A percentile compares a stretch with the other conserved stretches of the same genome.
Conservation (phyloP, 495 filamentous ascomycete species). For the Hypomontagnella submonticulosa region DNA sequence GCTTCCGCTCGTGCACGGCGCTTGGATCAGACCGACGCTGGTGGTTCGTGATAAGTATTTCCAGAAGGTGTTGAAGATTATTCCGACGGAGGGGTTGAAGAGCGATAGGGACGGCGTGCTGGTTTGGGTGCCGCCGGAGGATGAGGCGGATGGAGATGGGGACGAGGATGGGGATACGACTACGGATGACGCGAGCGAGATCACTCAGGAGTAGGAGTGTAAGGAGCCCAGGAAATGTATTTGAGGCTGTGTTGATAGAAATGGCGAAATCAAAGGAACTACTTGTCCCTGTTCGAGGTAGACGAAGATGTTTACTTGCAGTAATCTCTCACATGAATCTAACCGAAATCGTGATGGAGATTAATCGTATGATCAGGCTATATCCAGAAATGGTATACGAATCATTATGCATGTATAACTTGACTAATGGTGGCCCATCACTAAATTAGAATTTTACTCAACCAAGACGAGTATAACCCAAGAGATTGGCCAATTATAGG, state of each 20-base stretch:
- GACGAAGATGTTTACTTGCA: not conserved
- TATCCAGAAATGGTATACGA: too few species aligned
- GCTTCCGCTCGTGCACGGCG: constrained; percentile 66
- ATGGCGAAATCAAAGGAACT: not conserved
- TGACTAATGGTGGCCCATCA: too few species aligned
- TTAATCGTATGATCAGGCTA: too few species aligned
- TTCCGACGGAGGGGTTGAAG: constrained; percentile 76
- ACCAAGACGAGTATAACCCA: too few species aligned
- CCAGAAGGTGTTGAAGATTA: constrained; percentile 81
- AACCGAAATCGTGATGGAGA: too few species aligned
- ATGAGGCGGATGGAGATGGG: constrained; percentile 47
- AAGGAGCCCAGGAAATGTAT: not conserved
- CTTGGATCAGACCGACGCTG: constrained; percentile 77
- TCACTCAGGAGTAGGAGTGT: not conserved
- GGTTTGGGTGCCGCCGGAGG: constrained; percentile 68
- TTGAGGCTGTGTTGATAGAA: not conserved
- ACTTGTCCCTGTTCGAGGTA: not conserved
- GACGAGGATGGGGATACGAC: constrained; percentile 18
- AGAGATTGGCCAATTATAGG: too few species aligned
- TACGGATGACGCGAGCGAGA: constrained; percentile 7
- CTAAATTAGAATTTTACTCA: too few species aligned
- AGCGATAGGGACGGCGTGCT: constrained; percentile 77
- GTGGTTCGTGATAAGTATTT: constrained; percentile 89
- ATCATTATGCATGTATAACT: too few species aligned
- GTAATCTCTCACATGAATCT: too few species aligned